These are phyloP conservation scores for Aspergillus fructus DNA, from an alignment of 2,329 filamentous ascomycete species.

Conservation along the genomic window DNA sequence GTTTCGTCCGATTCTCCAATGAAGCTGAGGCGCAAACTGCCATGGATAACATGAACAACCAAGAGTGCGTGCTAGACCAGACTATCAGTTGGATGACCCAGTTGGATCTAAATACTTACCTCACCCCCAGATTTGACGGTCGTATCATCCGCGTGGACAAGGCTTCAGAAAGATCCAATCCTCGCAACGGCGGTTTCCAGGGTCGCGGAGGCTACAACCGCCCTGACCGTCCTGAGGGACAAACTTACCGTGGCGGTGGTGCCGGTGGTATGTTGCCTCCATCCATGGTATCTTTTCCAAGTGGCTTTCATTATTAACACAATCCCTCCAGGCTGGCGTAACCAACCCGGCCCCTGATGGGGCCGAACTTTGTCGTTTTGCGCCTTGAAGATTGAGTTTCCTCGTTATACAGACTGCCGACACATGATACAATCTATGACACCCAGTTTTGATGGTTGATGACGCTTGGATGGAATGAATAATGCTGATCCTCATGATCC, in stretches of 20 bases:
- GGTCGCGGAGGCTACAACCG: slow-evolving; percentile 49
- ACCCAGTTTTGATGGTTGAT: slow-evolving; percentile 11
- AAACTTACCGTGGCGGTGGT: slow-evolving; percentile 35
- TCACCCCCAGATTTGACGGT: slow-evolving; percentile 73
- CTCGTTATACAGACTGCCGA: slow-evolving; percentile 10
- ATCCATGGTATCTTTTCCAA: not conserved
- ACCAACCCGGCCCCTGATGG: slow-evolving; percentile 2
- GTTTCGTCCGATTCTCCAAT: slow-evolving; percentile 81
- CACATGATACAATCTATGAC: slow-evolving; percentile 9
- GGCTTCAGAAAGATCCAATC: slow-evolving; percentile 75
- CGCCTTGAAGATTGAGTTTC: slow-evolving; percentile 1
- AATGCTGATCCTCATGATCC: slow-evolving; percentile 7
- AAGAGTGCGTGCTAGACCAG: slow-evolving; percentile 63
- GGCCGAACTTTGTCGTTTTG: not conserved
- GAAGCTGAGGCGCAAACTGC: slow-evolving; percentile 45
- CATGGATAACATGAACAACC: slow-evolving; percentile 46
- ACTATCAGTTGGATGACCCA: not conserved
- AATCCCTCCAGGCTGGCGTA: slow-evolving; percentile 8
- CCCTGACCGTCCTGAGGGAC: slow-evolving; percentile 39
- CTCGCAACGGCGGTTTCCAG: slow-evolving; percentile 51
- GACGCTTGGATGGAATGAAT: slow-evolving; percentile 8
- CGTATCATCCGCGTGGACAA: slow-evolving; percentile 94
- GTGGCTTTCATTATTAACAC: slow-evolving; percentile 3
- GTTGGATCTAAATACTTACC: not conserved
- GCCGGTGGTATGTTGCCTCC: slow-evolving; percentile 16